These are phyloP conservation scores for Amanita thiersii DNA, from an alignment of 768 basidiomycete genomes.

Conservation along the genomic window DNA sequence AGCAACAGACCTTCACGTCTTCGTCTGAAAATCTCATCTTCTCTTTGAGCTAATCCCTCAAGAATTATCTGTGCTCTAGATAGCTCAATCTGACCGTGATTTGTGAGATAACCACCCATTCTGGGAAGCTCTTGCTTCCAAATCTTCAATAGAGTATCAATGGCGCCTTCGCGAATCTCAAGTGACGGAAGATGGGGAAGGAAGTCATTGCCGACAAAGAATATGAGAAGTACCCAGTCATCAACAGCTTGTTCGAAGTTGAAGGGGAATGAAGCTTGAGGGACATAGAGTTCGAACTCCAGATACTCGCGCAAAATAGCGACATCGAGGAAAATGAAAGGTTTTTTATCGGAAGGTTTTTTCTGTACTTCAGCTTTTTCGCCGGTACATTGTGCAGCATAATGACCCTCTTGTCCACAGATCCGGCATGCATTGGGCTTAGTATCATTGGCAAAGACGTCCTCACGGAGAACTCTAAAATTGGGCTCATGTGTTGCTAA, in stretches of 20 bases:
- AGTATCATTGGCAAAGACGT: conserved; percentile 85
- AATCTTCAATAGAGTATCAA: conserved; percentile 92
- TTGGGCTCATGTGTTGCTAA: conserved; percentile 98
- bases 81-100: conserved; percentile 85
- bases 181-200: conserved; percentile 95
- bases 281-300: conserved; percentile 86
- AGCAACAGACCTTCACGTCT: conserved; percentile 79
- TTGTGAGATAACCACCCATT: conserved; percentile 97
- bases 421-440: conserved; percentile 76
- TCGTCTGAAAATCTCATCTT: conserved; percentile 92
- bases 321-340: conserved; percentile 99
- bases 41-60: conserved; percentile 87
- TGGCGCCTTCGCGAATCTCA: conserved; percentile 98
- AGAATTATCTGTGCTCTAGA: conserved; percentile 88
- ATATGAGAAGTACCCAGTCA: conserved; percentile 99
- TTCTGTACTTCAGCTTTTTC: conserved; percentile 61
- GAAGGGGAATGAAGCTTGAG: conserved; percentile 76
- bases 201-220: conserved; percentile 99
- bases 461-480: conserved; percentile 95
- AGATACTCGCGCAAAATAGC: conserved; percentile 94
- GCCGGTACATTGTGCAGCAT: conserved; percentile 90
- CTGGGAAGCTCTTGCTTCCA: conserved; percentile 90
- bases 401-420: conserved; percentile 93
- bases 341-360: conserved; percentile 77
- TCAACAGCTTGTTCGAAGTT: conserved; percentile 95